Base-by-base conservation (phyloP, 768 basidiomycete species). In the Lentinula edodes region DNA sequence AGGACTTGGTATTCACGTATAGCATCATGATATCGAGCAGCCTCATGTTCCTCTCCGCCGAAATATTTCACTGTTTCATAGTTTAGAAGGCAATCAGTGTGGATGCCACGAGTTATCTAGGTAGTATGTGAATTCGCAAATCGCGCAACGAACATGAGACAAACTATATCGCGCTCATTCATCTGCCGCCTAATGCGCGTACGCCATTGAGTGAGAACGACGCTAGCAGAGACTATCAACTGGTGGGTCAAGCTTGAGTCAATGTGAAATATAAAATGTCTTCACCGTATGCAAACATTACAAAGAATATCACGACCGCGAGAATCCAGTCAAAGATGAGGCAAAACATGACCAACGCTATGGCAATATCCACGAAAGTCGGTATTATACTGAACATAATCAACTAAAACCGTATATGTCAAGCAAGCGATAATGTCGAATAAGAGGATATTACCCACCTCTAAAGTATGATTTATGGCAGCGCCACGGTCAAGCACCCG, bases 11-110 rank as follows among this genome's bases (percentile, higher is more conserved):
- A 94, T 58, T 87, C 80, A 15, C 78, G 71, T 63, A 95, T 81
- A 2, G 93, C 90, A 13, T 87, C 80, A 10, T 76, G 71, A 68
- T 93, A 94, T 35, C 93, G 80, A 46, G 79, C 78, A 16, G 80
- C 81, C 69, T 95, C 93, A 66, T 93, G 85, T 23, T 83, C 80
- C 72, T 96, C 93, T 15, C 91, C 89, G n/a, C 85, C 86, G 70
- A 94, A 95, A 70, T 92, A 92, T 72, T 92, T 95, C 66, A 93
- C 88, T 5, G 91, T 93, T 71, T 90, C 89, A 63, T 90, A 91
- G 69, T 90, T 90, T 56, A 91, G 80, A 34, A 93, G 73, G 66
- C 85, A 86, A 67, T 94, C 92, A 5, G 90, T 88, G 65, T 91
- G 88, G 57, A 94, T 94, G 8, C 89, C 90, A 42, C 93, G 84